Percentiles rank a stretch among this genome's conserved stretches.
Evolutionary conservation across 1,139 yeast genomes (phyloP).

Genomic region (Saccharomyces hybrid): DNA sequence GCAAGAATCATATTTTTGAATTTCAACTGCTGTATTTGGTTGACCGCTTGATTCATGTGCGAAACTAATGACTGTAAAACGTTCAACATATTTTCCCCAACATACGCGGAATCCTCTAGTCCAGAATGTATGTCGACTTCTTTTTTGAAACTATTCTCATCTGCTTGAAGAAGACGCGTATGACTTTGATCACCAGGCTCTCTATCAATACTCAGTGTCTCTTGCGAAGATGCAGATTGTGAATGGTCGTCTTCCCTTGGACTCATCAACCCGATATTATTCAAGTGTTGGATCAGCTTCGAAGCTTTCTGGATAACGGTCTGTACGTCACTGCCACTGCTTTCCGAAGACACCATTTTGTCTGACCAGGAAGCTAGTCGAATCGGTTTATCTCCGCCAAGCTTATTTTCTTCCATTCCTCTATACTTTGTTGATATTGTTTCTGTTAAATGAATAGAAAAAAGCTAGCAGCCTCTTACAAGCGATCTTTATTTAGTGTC

Average conservation of each 20-base stretch:
- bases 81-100: neutral
- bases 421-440: neutral
- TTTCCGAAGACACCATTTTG: neutral
- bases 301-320: neutral
- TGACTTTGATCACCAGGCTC: neutral
- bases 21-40: slow-evolving; percentile 26
- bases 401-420: neutral
- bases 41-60: neutral
- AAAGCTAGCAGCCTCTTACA: neutral
- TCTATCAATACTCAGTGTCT: neutral
- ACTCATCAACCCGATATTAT: neutral
- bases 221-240: neutral
- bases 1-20: slow-evolving; percentile 37
- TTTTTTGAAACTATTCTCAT: neutral
- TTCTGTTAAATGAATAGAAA: neutral
- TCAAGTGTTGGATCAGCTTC: neutral
- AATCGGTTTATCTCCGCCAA: neutral
- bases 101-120: neutral
- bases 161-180: neutral
- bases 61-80: neutral
- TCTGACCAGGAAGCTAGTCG: neutral
- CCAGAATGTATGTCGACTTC: neutral
- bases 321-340: neutral
- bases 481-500: neutral
- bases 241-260: neutral